Base-by-base conservation (phyloP, 345 rosid species). In the Populus deltoides region DNA sequence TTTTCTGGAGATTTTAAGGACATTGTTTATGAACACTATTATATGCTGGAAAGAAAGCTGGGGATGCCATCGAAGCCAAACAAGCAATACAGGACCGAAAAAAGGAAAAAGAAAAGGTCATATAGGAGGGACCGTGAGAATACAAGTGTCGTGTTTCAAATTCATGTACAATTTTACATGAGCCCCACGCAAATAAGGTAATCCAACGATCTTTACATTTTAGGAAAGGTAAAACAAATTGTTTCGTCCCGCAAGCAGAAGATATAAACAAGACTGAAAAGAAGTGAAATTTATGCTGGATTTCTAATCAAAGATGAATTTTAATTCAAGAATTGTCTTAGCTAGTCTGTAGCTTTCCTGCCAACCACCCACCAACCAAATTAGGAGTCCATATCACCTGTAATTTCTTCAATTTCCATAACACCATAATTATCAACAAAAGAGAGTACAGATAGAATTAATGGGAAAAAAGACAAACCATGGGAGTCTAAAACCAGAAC, bases 321-420 rank as follows among this genome's bases (percentile, higher is more conserved):
- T 66, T 68, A 53, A 80, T 83, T 76, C 2, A 76, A 83, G 85
- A 57, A 39, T 71, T 72, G 69, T 76, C 70, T 18, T 49, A 70
- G 83, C 78, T 80, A 17, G 53, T 15, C 18, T 39, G 78, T 72
- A 62, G 41, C 80, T 78, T 81, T 84, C 84, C 17, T 53, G 70
- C 82, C 84, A 67, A 78, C 84, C 74, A 67, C 45, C 72, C 77
- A 53, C 61, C 77, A 39, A 66, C 18, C 9, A 67, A 7, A 8
- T 36, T 8, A 6, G 22, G 13, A n/a, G 47, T 41, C 72, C 39
- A 22, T 24, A 13, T 41, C 47, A 41, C 4, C 27, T 62, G 31
- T 62, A 62, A 15, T 53, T 18, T 13, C 9, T 22, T 11, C 65
- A n/a, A 22, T 61, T 5, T 61, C 67, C 67, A 63, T 5, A 27